A percentile compares a stretch with the other conserved stretches of the same genome.
These are phyloP conservation scores for Penicillium roqueforti DNA, from an alignment of 495 filamentous ascomycete genomes.

Conservation along the genomic window DNA sequence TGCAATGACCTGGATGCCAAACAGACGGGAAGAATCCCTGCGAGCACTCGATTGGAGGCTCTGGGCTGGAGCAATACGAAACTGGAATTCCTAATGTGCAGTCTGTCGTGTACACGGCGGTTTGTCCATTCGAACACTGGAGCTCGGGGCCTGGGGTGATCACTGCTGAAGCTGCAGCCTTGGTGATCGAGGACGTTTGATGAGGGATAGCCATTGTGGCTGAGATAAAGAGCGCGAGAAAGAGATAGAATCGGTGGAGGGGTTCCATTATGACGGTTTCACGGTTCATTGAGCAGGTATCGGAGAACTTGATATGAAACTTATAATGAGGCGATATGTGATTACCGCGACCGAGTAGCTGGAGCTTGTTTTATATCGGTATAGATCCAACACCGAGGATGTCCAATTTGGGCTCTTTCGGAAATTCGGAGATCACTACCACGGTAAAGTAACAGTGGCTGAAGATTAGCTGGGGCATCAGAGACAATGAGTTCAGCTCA, in stretches of 20 bases:
- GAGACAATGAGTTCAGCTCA: neutral
- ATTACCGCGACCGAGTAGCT: neutral
- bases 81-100: constrained; percentile 26
- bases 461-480: neutral
- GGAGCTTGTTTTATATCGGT: neutral
- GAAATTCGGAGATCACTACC: neutral
- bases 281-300: neutral
- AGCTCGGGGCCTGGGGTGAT: constrained; percentile 19
- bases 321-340: neutral
- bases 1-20: constrained; percentile 31
- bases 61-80: constrained; percentile 19
- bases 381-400: neutral
- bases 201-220: constrained; percentile 14
- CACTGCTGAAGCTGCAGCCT: constrained; percentile 1
- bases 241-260: neutral
- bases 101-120: constrained; percentile 25
- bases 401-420: neutral
- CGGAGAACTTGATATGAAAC: neutral
- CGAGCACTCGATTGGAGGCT: constrained; percentile 17
- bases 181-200: constrained; percentile 3
- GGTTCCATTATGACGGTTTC: constrained; percentile 3
- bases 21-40: constrained; percentile 24
- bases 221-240: neutral
- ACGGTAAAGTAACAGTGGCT: neutral
- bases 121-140: constrained; percentile 20